A percentile compares a stretch with the other conserved stretches of the same genome.
These are phyloP conservation scores for Fusarium setosum DNA, from an alignment of 2,329 filamentous ascomycete genomes.

Conservation along the genomic window DNA sequence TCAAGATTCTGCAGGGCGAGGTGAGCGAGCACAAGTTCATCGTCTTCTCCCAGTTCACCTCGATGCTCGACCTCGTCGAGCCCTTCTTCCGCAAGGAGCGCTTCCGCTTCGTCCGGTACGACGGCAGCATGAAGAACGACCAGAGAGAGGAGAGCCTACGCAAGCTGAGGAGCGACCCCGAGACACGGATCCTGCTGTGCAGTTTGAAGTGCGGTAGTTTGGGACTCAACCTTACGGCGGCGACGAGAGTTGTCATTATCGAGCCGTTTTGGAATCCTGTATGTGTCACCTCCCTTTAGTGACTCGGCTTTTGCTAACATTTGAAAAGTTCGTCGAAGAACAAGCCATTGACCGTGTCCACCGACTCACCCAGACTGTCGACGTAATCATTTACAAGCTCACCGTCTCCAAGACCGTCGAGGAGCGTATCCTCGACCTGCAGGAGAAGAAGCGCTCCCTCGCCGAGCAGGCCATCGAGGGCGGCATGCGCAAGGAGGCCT, in stretches of 20 bases:
- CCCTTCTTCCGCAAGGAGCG: slow-evolving; percentile 83
- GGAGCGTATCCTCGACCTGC: slow-evolving; percentile 92
- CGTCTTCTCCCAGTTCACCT: slow-evolving; percentile 98
- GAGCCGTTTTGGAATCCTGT: slow-evolving; percentile 99
- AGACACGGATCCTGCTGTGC: slow-evolving; percentile 87
- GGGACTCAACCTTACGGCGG: slow-evolving; percentile 93
- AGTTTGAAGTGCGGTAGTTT: slow-evolving; percentile 93
- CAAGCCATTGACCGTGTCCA: slow-evolving; percentile 99
- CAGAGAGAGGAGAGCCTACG: slow-evolving; percentile 87
- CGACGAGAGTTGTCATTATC: slow-evolving; percentile 91
- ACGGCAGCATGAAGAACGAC: slow-evolving; percentile 95
- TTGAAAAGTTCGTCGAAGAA: slow-evolving; percentile 87
- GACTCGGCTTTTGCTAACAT: slow-evolving; percentile 11
- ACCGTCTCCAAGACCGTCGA: slow-evolving; percentile 90
- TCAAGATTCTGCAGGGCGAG: slow-evolving; percentile 84
- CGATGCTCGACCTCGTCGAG: slow-evolving; percentile 96
- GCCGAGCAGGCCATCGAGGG: slow-evolving; percentile 93
- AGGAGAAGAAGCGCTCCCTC: slow-evolving; percentile 91
- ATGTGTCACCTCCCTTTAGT: slow-evolving; percentile 47
- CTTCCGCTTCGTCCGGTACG: slow-evolving; percentile 88
- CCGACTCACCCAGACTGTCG: slow-evolving; percentile 94
- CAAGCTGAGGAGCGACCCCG: slow-evolving; percentile 77
- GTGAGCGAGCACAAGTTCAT: slow-evolving; percentile 92
- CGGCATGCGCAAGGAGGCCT: slow-evolving; percentile 75
- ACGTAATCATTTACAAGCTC: slow-evolving; percentile 95